Evolutionary conservation across 495 filamentous ascomycete genomes (phyloP).

Genomic region (Neurospora sp.): DNA sequence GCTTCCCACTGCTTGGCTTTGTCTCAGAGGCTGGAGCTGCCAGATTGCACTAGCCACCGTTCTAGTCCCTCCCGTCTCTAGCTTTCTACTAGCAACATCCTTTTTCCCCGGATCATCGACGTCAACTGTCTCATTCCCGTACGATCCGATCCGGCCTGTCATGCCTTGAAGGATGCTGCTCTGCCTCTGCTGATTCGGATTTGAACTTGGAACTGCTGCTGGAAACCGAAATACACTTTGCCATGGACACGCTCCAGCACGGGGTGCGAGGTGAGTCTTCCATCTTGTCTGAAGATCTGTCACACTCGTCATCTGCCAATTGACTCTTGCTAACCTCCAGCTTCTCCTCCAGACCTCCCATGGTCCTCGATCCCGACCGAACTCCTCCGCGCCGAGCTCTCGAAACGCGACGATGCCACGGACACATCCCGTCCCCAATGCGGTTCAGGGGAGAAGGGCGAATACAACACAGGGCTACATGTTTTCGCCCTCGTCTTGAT

Average conservation of each 20-base stretch:
- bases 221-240: background rate
- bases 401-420: conserved; percentile 29
- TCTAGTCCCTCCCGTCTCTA: background rate
- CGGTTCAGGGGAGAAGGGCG: conserved; percentile 49
- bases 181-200: background rate
- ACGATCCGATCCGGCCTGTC: background rate
- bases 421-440: conserved; percentile 41
- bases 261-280: conserved; percentile 9
- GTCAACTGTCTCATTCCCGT: background rate
- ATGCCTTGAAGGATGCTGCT: background rate
- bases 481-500: conserved; percentile 73
- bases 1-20: background rate
- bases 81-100: background rate
- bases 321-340: conserved; percentile 1
- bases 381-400: conserved; percentile 41
- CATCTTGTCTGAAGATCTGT: background rate
- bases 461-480: conserved; percentile 59
- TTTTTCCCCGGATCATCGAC: background rate
- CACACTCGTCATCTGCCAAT: background rate
- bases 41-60: background rate
- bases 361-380: conserved; percentile 43
- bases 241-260: conserved; percentile 9
- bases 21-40: background rate
- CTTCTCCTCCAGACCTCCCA: conserved; percentile 10
- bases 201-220: background rate